These are phyloP conservation scores for Stephania cephalantha DNA, from an alignment of 164 flowering plant species.

Conservation along the genomic window DNA sequence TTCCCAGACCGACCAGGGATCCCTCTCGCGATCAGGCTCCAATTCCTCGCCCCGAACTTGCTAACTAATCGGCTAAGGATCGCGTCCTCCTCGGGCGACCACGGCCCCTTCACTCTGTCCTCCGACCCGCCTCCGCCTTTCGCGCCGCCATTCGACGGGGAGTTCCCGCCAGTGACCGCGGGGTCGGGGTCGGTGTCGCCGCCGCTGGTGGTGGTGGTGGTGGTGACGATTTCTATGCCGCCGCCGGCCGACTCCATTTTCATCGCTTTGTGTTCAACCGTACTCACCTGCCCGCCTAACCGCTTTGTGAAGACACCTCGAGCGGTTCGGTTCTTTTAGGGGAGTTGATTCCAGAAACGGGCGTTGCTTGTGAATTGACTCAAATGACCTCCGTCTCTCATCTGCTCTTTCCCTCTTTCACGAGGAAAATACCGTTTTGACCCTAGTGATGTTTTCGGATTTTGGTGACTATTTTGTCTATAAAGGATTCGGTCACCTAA, in stretches of 20 bases:
- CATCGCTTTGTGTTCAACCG: conserved; percentile 2
- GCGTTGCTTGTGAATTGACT: neutral
- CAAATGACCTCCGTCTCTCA: neutral
- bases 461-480: too few relatives aligned
- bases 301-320: conserved; percentile 5
- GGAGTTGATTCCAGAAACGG: neutral
- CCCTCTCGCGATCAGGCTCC: conserved; percentile 78
- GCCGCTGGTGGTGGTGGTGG: neutral
- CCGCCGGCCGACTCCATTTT: conserved; percentile 2
- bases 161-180: conserved; percentile 2
- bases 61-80: conserved; percentile 50
- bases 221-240: neutral
- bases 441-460: neutral
- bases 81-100: conserved; percentile 73
- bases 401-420: neutral
- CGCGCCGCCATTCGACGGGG: conserved; percentile 9
- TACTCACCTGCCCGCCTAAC: conserved; percentile 14
- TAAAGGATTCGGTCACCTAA: too few relatives aligned
- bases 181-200: neutral
- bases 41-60: conserved; percentile 75
- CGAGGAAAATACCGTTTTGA: neutral
- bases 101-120: conserved; percentile 57
- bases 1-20: conserved; percentile 83
- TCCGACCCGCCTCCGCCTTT: conserved; percentile 15
- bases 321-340: neutral